A percentile compares a stretch with the other conserved stretches of the same genome.
Evolutionary conservation across 2,329 filamentous ascomycete species (phyloP).

Genomic region (Colletotrichum sidae): DNA sequence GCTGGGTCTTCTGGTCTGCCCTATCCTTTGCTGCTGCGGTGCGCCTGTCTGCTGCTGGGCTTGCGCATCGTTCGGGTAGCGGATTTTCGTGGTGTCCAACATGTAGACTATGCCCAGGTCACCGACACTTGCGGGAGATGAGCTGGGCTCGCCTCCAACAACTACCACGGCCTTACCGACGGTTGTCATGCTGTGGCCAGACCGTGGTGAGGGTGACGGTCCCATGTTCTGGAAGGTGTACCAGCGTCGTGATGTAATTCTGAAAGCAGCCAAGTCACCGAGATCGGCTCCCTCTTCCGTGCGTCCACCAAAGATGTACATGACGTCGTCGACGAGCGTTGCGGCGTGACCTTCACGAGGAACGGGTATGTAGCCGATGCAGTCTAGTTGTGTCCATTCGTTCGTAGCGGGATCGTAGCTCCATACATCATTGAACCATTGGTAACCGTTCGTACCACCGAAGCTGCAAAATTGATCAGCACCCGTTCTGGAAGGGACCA

Average conservation of each 20-base stretch:
- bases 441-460: slow-evolving; percentile 93
- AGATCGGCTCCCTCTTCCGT: slow-evolving; percentile 94
- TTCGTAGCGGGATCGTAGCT: slow-evolving; percentile 88
- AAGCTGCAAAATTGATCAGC: slow-evolving; percentile 69
- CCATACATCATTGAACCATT: slow-evolving; percentile 99
- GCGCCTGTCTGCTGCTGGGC: slow-evolving; percentile 40
- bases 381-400: slow-evolving; percentile 89
- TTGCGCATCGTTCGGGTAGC: slow-evolving; percentile 86
- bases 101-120: slow-evolving; percentile 92
- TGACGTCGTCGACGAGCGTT: slow-evolving; percentile 93
- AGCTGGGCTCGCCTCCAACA: slow-evolving; percentile 93
- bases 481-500: background rate
- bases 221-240: slow-evolving; percentile 99
- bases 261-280: slow-evolving; percentile 87
- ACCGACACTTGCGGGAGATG: slow-evolving; percentile 80
- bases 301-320: slow-evolving; percentile 98
- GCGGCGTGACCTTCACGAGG: slow-evolving; percentile 95
- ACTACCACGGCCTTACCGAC: slow-evolving; percentile 94
- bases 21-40: slow-evolving; percentile 49
- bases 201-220: slow-evolving; percentile 90
- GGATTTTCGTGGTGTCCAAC: slow-evolving; percentile 94
- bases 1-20: slow-evolving; percentile 57
- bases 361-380: slow-evolving; percentile 96
- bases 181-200: slow-evolving; percentile 97
- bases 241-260: slow-evolving; percentile 85